Percentiles rank a stretch among this genome's conserved stretches.
Evolutionary conservation across 2,329 filamentous ascomycete species (phyloP).

Genomic region (Calonectria montana): DNA sequence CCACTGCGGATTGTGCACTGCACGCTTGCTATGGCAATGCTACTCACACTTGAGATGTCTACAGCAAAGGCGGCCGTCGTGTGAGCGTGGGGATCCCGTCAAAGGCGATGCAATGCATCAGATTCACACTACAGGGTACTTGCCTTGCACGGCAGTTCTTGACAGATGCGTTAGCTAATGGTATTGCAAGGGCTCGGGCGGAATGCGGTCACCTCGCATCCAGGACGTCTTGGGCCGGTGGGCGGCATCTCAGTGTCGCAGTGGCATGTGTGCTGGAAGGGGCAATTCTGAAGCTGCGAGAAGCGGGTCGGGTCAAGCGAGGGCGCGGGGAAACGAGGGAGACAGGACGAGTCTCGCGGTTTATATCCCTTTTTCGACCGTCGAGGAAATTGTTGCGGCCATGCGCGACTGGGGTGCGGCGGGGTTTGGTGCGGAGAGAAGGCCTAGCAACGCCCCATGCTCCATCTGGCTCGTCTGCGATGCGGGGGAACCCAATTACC

Average conservation of each 20-base stretch:
- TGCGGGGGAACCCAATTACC: conserved; percentile 22
- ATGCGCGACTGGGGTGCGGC: neutral
- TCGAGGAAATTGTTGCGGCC: conserved; percentile 25
- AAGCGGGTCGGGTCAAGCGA: conserved; percentile 2
- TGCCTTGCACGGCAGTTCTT: conserved; percentile 36
- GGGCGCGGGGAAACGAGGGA: neutral
- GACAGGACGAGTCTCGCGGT: conserved; percentile 20
- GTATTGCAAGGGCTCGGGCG: neutral
- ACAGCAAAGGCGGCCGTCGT: neutral
- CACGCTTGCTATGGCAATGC: too few species aligned
- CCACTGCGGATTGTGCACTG: neutral
- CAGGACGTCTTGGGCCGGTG: conserved; percentile 27
- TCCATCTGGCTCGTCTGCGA: neutral
- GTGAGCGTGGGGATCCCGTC: conserved; percentile 10
- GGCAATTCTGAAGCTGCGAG: neutral
- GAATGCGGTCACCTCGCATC: conserved; percentile 28
- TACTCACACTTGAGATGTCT: conserved; percentile 34
- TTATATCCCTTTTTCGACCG: conserved; percentile 35
- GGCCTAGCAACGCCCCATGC: conserved; percentile 14
- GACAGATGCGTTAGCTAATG: neutral
- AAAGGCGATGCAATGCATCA: neutral
- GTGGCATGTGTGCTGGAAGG: neutral
- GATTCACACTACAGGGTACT: conserved; percentile 11
- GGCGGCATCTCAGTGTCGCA: conserved; percentile 24
- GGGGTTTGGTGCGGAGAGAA: conserved; percentile 22